Base-by-base conservation (phyloP, 352 stramenopile species). In the Phytophthora chlamydospora region DNA sequence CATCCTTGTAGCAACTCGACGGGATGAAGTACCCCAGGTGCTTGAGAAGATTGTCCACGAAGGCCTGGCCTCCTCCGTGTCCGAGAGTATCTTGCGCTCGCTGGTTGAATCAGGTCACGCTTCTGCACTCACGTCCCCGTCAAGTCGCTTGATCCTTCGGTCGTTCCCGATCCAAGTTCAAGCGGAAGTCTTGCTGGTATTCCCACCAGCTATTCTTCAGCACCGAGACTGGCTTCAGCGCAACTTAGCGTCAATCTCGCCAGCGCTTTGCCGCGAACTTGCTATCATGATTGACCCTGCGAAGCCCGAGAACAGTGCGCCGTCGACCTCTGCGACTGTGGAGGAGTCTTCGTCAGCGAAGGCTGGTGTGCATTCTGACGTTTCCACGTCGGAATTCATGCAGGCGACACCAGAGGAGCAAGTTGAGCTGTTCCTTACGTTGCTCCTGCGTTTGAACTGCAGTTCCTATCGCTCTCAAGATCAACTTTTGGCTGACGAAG, bases 201-300 rank as follows among this genome's bases (percentile, higher is more conserved):
- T 76, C 33, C 65, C 76, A 0, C 53, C 70, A 17, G 61, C 75
- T 21, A 71, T 95, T 39, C 53, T 92, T 43, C 61, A 76, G 33
- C 86, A 93, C 53, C 83, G 86, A 31, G 84, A 92, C 42, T 95
- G 84, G 84, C 47, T 95, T 10, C 21, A 85, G 14, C 79, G 84
- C 1, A 78, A 90, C 19, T 39, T 92, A 19, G 45, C 55, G 27
- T 33, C 52, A 1, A 76, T 93, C 27, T 57, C 80, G 3, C 59
- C 56, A 12, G 33, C 56, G 1, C 53, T 79, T 6, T 90, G 77
- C 21, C 21, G 48, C 3, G 46, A 68, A 16, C 57, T 95, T 8
- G 75, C 83, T 8, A 46, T 48, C 6, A 65, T 70, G 6, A 66
- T 92, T 48, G 78, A 90, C 40, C 83, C 84, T 16, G 52, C 24